phyloP scores from a whole-genome alignment of 208 protist genomes.

The Trypanosoma avium region DNA sequence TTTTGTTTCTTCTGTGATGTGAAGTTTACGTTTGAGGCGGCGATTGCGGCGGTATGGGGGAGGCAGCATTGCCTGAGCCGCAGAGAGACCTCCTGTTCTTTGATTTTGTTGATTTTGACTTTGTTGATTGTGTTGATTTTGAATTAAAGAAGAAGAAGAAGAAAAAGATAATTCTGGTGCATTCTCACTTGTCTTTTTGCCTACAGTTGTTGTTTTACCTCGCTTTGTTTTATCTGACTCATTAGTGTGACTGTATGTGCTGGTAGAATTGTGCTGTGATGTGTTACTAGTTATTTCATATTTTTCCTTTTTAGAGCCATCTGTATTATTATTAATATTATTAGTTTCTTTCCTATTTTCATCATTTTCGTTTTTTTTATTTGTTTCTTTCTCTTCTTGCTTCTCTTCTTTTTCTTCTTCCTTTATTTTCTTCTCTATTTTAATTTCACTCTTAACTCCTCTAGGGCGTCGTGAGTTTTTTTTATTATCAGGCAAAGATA shows the following conservation, averaged over 20 bases:
- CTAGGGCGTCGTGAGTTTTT: no score
- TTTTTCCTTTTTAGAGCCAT: neutral
- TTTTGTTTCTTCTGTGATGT: constrained; percentile 46
- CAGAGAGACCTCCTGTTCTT: constrained; percentile 40
- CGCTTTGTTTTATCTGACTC: neutral
- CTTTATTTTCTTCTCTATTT: neutral
- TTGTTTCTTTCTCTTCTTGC: neutral
- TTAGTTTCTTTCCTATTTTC: neutral
- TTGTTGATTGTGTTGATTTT: constrained; percentile 18
- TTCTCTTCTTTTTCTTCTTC: constrained; percentile 11
- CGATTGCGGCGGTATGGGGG: constrained; percentile 57
- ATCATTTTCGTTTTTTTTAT: constrained; percentile 5
- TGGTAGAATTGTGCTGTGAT: no score
- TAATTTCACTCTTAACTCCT: neutral
- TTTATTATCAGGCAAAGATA: neutral
- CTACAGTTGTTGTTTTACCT: neutral
- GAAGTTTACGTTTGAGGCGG: constrained; percentile 38
- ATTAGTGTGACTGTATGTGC: no score
- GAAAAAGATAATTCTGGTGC: no score
- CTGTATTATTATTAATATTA: neutral
- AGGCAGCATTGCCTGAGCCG: constrained; percentile 44
- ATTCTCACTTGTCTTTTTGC: neutral
- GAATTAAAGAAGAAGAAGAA: no score
- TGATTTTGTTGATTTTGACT: neutral
- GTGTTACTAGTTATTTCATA: neutral